phyloP scores from a whole-genome alignment of 2,329 filamentous ascomycete species.

The Dryadomyces quercivorus region DNA sequence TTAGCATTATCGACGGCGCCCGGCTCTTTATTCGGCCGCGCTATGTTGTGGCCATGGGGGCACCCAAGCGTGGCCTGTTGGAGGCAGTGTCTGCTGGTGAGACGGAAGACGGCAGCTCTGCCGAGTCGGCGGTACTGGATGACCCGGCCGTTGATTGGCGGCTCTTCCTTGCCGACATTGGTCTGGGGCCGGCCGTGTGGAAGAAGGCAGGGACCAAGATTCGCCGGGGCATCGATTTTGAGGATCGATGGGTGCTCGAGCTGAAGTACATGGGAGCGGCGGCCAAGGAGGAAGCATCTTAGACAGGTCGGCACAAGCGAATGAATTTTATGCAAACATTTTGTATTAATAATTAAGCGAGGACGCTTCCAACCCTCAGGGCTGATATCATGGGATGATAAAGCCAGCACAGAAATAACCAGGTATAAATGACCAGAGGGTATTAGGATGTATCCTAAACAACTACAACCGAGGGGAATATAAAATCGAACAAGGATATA shows the following conservation, averaged over 20 bases:
- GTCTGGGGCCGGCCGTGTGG: slow-evolving; percentile 72
- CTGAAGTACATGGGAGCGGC: slow-evolving; percentile 27
- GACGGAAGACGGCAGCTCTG: slow-evolving; percentile 24
- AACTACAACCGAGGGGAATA: background rate
- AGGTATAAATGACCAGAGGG: background rate
- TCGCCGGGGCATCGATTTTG: slow-evolving; percentile 79
- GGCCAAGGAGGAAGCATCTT: background rate
- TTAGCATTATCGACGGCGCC: slow-evolving; percentile 57
- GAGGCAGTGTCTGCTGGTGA: slow-evolving; percentile 57
- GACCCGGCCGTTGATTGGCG: slow-evolving; percentile 50
- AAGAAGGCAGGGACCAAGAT: slow-evolving; percentile 71
- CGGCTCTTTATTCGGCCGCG: slow-evolving; percentile 70
- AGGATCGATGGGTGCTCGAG: slow-evolving; percentile 71
- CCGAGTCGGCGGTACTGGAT: slow-evolving; percentile 18
- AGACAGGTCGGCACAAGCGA: background rate
- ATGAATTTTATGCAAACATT: background rate
- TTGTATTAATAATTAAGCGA: background rate
- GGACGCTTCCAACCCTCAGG: background rate
- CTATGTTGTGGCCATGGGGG: slow-evolving; percentile 74
- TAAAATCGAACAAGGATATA: background rate
- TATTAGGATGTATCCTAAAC: background rate
- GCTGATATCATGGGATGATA: background rate
- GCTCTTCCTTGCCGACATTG: slow-evolving; percentile 76
- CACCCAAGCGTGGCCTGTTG: slow-evolving; percentile 73
- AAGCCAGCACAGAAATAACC: background rate